Conservation (phyloP, 768 basidiomycete species). For the Naganishia randhawae region DNA sequence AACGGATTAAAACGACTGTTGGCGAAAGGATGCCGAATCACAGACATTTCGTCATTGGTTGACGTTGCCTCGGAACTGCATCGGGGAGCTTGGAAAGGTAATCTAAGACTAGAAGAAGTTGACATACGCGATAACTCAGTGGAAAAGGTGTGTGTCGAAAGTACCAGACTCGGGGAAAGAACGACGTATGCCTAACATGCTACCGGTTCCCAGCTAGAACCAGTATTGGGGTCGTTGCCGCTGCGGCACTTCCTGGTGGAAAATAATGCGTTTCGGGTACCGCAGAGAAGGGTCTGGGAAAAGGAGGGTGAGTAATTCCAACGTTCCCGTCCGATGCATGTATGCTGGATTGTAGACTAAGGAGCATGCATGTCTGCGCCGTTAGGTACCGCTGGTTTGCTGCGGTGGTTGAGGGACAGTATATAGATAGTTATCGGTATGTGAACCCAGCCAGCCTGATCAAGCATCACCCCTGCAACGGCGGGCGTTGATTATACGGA, state of each 20-base stretch:
- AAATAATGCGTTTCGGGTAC: conserved; percentile 32
- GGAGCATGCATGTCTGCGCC: neutral
- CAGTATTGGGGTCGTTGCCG: conserved; percentile 32
- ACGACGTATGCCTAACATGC: neutral
- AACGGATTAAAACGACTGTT: conserved; percentile 23
- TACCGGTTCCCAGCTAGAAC: conserved; percentile 11
- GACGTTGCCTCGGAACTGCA: conserved; percentile 18
- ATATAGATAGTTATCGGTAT: neutral
- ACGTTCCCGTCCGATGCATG: neutral
- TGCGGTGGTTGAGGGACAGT: conserved; percentile 29
- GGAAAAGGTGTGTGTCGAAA: conserved; percentile 10
- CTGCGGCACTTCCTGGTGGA: conserved; percentile 31
- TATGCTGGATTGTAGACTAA: no score
- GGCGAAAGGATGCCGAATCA: conserved; percentile 15
- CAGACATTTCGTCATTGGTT: conserved; percentile 12
- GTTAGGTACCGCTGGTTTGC: conserved; percentile 24
- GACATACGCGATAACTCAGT: conserved; percentile 31
- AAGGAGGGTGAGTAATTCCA: conserved; percentile 24
- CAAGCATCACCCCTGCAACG: no score
- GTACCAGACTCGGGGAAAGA: neutral
- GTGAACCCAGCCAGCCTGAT: no score
- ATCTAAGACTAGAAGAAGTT: conserved; percentile 23
- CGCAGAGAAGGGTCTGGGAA: conserved; percentile 32
- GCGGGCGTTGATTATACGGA: no score
- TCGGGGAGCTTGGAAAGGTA: neutral